These are phyloP conservation scores for Acrocalymma vagum DNA, from an alignment of 2,329 filamentous ascomycete species.

Conservation along the genomic window DNA sequence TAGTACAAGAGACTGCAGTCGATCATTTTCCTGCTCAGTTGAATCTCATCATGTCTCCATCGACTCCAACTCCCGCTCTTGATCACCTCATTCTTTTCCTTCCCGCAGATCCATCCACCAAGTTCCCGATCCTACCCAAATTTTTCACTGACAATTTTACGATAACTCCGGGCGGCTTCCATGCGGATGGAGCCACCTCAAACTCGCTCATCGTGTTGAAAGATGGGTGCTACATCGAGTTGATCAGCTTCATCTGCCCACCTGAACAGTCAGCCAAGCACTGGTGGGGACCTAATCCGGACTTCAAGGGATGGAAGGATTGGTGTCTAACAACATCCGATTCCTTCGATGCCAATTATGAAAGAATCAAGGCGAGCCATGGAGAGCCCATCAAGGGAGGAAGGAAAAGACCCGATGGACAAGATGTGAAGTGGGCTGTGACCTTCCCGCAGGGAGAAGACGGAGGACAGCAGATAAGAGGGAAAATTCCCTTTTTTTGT, in stretches of 20 bases:
- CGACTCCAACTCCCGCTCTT: constrained; percentile 44
- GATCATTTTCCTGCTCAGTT: too few relatives aligned
- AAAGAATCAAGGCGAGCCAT: constrained; percentile 52
- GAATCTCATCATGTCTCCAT: neutral
- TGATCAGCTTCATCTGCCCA: constrained; percentile 68
- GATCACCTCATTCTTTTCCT: constrained; percentile 74
- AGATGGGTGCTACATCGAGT: constrained; percentile 72
- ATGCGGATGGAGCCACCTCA: constrained; percentile 67
- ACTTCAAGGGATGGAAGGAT: constrained; percentile 68
- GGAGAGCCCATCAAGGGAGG: constrained; percentile 61
- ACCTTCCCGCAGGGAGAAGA: constrained; percentile 57
- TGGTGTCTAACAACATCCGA: constrained; percentile 53
- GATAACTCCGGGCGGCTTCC: constrained; percentile 67
- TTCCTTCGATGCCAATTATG: constrained; percentile 20
- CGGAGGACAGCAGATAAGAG: constrained; percentile 47
- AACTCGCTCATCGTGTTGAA: constrained; percentile 70
- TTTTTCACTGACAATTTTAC: constrained; percentile 66
- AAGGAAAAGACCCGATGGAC: constrained; percentile 63
- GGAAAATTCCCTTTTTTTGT: constrained; percentile 66
- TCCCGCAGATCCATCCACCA: constrained; percentile 61
- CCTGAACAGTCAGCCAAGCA: constrained; percentile 54
- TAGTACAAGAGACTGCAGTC: too few relatives aligned
- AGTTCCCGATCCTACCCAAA: constrained; percentile 44
- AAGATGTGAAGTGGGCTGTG: constrained; percentile 67
- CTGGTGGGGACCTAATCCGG: constrained; percentile 65